Evolutionary conservation across 805 yeast genomes (phyloP).

Genomic region (Clavispora vitiphila): DNA sequence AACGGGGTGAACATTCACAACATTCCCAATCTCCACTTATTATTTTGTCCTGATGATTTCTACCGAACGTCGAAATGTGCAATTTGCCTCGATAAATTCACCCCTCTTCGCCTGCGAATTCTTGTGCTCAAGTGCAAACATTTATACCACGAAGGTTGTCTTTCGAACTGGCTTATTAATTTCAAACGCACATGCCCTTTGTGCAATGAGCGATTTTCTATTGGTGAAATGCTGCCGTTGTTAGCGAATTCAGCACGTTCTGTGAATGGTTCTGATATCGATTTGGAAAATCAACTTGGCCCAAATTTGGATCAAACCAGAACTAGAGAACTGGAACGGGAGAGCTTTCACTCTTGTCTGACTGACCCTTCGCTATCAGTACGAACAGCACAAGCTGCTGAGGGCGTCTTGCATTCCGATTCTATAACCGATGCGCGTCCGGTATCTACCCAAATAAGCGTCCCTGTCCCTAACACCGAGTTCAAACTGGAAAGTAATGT

Average conservation of each 20-base stretch:
- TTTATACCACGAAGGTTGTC: constrained; percentile 54
- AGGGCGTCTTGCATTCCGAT: too few relatives aligned
- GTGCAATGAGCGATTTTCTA: constrained; percentile 35
- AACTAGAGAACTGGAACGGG: background rate
- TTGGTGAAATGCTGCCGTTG: constrained; percentile 5
- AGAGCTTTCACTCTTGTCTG: constrained; percentile 4
- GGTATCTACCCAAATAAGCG: background rate
- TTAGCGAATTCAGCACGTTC: background rate
- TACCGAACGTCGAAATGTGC: constrained; percentile 47
- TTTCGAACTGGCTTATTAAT: constrained; percentile 55
- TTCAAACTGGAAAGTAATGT: background rate
- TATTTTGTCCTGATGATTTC: constrained; percentile 8
- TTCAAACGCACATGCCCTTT: constrained; percentile 55
- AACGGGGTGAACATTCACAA: constrained; percentile 8
- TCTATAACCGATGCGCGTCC: background rate
- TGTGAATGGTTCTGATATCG: constrained; percentile 5
- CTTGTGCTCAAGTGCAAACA: constrained; percentile 56
- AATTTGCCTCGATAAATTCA: constrained; percentile 53
- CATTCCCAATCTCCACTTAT: constrained; percentile 4
- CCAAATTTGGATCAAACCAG: background rate
- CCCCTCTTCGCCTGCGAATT: constrained; percentile 42
- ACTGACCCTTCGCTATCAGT: background rate
- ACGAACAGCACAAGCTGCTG: background rate
- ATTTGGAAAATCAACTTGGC: constrained; percentile 4
- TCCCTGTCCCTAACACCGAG: background rate